Evolutionary conservation across 805 yeast genomes (phyloP).

Genomic region (Candida quercuum): DNA sequence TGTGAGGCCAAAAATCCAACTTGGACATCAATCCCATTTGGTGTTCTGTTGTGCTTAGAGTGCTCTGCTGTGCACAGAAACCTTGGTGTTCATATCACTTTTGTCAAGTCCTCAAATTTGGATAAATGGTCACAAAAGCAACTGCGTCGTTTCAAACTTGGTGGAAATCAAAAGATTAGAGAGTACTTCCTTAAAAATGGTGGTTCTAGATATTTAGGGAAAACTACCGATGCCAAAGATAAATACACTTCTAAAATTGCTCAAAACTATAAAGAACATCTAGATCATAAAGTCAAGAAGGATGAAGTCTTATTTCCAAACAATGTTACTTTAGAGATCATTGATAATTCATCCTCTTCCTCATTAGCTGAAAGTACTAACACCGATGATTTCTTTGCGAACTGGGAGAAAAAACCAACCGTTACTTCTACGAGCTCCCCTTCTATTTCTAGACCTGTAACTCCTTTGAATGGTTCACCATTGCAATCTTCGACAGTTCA

Average conservation of each 20-base stretch:
- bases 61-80: conserved; percentile 95
- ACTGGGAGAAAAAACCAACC: conserved; percentile 84
- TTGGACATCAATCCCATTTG: conserved; percentile 98
- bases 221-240: conserved; percentile 55
- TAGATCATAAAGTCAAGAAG: conserved; percentile 58
- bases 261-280: conserved; percentile 70
- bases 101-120: conserved; percentile 86
- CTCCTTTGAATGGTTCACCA: conserved; percentile 16
- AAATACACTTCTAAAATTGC: conserved; percentile 84
- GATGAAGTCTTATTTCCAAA: conserved; percentile 75
- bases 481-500: neutral
- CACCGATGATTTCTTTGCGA: conserved; percentile 84
- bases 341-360: conserved; percentile 30
- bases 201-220: conserved; percentile 64
- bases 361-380: conserved; percentile 32
- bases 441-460: conserved; percentile 26
- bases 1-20: conserved; percentile 93
- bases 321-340: conserved; percentile 58
- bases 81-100: conserved; percentile 92
- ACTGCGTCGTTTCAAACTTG: conserved; percentile 85
- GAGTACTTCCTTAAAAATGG: conserved; percentile 83
- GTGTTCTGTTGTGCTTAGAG: conserved; percentile 86
- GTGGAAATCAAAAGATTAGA: conserved; percentile 85
- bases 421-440: conserved; percentile 33
- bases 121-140: conserved; percentile 94